Evolutionary conservation across 129 eudicot species (phyloP), one percentile per base, ranked within the genome.

Genomic region (Chrysanthemum lavandulifolium): DNA sequence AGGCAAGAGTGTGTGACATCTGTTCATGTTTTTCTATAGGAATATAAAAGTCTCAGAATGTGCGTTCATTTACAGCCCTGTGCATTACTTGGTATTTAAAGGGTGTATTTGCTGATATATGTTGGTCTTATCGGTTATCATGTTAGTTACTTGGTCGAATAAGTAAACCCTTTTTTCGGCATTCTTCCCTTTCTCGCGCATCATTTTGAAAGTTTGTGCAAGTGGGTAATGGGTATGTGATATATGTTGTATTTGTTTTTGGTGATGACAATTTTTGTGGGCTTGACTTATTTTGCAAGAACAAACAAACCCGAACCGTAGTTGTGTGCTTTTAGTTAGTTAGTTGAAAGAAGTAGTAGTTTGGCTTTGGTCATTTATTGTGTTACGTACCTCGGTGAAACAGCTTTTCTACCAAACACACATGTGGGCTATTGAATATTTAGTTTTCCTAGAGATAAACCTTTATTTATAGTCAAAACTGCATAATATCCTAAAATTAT

Each of bases 261-360:
- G 67, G 79, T 75, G 67, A 25, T 50, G 51, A 53, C 13, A 27
- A n/a, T 56, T 23, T 56, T 67, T 76, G 55, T 67, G 55, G 4
- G 51, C 9, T 48, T 25, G 67, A 67, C 36, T 56, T 40, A 25
- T 40, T 57, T 51, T 29, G 45, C 10, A 58, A 55, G 66, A 45
- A 75, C 13, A 67, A 65, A 65, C 50, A 75, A 48, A 45, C n/a
- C 36, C 7, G 31, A 56, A 66, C 55, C 65, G 13, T 33, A 64
- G 36, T 64, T 33, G 19, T 51, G 64, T 73, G 61, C 48, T 45
- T 43, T 40, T 13, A 23, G 58, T 59, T 72, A 40, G 56, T 10
- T 72, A 59, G 61, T 43, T 47, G 76, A 72, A 61, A 50, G 50
- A 50, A 61, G 58, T 21, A 64, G 14, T 64, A 18, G 55, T 61